Conservation (phyloP, 148 eudicot species). For the Camellia sinensis region DNA sequence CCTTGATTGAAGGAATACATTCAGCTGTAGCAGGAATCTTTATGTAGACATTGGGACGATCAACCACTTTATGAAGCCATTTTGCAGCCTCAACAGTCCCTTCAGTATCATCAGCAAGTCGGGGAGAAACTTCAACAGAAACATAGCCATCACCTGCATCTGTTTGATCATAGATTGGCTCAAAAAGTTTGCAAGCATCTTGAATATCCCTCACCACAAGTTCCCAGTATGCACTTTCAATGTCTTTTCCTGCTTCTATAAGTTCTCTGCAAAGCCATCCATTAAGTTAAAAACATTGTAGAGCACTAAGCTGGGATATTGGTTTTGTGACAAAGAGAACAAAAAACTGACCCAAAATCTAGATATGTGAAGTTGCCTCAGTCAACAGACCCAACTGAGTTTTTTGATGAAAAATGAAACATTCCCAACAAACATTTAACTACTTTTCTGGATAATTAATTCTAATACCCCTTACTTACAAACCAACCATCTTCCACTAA, state of each 20-base stretch:
- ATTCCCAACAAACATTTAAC: neutral
- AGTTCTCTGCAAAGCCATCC: constrained; percentile 62
- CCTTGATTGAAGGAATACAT: constrained; percentile 88
- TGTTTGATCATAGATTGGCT: constrained; percentile 81
- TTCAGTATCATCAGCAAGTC: constrained; percentile 91
- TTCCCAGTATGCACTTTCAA: constrained; percentile 95
- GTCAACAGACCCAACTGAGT: neutral
- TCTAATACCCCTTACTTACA: neutral
- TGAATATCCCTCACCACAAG: constrained; percentile 95
- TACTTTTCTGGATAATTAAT: neutral
- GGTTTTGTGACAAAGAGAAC: neutral
- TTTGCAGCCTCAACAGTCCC: constrained; percentile 95
- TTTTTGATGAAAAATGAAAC: neutral
- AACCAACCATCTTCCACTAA: neutral
- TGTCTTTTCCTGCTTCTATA: constrained; percentile 79
- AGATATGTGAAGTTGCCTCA: neutral
- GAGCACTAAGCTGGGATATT: neutral
- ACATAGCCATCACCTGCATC: constrained; percentile 91
- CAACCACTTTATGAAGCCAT: constrained; percentile 82
- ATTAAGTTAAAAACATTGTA: neutral
- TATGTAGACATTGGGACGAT: constrained; percentile 85
- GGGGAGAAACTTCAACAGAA: constrained; percentile 97
- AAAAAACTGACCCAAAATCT: neutral
- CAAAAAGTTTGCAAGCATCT: constrained; percentile 91
- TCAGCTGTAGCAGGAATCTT: constrained; percentile 97